Conservation (phyloP, 106 monocot genomes). For the Phalaenopsis equestris region DNA sequence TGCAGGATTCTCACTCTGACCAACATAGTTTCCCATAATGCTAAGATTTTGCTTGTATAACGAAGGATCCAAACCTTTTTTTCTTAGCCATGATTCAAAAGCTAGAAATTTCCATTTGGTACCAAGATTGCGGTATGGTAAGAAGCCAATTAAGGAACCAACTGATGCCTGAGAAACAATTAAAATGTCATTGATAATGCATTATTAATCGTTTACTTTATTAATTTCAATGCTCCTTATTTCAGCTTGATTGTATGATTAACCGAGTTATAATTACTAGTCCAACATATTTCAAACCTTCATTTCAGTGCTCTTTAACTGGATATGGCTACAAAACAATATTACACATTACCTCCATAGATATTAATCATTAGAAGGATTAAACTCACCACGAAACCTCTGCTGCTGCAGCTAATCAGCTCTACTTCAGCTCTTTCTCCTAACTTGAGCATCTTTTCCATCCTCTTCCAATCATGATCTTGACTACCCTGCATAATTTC, state of each 20-base stretch:
- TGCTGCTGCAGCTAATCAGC: constrained; percentile 75
- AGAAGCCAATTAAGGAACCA: constrained; percentile 77
- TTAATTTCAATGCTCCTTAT: neutral
- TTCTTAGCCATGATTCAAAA: constrained; percentile 92
- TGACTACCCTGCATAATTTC: constrained; percentile 43
- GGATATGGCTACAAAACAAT: neutral
- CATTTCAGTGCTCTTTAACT: neutral
- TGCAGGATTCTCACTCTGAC: constrained; percentile 21
- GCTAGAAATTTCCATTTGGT: constrained; percentile 87
- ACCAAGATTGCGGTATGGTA: constrained; percentile 86
- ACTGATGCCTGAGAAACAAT: constrained; percentile 60
- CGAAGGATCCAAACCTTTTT: constrained; percentile 69
- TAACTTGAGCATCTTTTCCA: constrained; percentile 33
- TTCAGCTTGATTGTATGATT: neutral
- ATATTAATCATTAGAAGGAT: neutral
- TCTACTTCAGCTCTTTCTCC: constrained; percentile 76
- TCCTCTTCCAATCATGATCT: constrained; percentile 53
- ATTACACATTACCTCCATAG: neutral
- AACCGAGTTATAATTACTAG: neutral
- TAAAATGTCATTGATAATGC: constrained; percentile 6
- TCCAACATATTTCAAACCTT: neutral
- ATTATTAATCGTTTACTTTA: neutral
- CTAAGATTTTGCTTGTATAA: constrained; percentile 63
- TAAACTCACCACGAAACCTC: constrained; percentile 83
- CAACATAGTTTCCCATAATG: constrained; percentile 41